A percentile compares a stretch with the other conserved stretches of the same genome.
These are phyloP conservation scores for Zasmidium citrigriseum DNA, from an alignment of 2,329 filamentous ascomycete species.

Conservation along the genomic window DNA sequence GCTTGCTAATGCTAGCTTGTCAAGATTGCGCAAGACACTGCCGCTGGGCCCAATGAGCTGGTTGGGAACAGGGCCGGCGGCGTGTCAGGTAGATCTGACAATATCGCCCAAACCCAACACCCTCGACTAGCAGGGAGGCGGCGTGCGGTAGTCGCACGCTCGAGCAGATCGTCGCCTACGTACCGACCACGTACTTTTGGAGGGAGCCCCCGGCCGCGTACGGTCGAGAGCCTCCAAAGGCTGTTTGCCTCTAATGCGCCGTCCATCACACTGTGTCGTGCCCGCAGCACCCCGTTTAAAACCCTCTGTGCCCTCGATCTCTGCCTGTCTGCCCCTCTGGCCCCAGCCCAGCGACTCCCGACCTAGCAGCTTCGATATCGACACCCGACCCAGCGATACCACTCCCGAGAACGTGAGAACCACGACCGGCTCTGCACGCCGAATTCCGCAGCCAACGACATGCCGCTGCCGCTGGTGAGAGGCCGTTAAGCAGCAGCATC, in stretches of 20 bases:
- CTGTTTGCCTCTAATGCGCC: slow-evolving; percentile 11
- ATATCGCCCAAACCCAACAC: background rate
- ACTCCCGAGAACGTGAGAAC: background rate
- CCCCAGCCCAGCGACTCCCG: background rate
- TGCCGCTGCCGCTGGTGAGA: background rate
- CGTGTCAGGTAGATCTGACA: background rate
- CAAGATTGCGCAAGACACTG: slow-evolving; percentile 4
- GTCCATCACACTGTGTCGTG: slow-evolving; percentile 9
- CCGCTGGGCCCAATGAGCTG: slow-evolving; percentile 1
- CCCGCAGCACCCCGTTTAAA: background rate
- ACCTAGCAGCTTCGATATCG: background rate
- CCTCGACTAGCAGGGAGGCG: slow-evolving; percentile 1
- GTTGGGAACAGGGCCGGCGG: too few relatives aligned
- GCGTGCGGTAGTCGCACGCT: background rate
- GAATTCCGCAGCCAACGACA: slow-evolving; percentile 1
- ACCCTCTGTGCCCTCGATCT: background rate
- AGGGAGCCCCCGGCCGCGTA: background rate
- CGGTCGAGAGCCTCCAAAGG: background rate
- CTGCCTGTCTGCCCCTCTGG: background rate
- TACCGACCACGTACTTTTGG: background rate
- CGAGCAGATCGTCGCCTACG: slow-evolving; percentile 4
- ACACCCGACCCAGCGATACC: background rate
- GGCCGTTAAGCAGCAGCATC: background rate
- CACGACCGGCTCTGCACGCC: too few relatives aligned
- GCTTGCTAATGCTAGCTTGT: background rate